Evolutionary conservation across 1,139 yeast genomes (phyloP).

Genomic region (Yamadazyma dushanensis): DNA sequence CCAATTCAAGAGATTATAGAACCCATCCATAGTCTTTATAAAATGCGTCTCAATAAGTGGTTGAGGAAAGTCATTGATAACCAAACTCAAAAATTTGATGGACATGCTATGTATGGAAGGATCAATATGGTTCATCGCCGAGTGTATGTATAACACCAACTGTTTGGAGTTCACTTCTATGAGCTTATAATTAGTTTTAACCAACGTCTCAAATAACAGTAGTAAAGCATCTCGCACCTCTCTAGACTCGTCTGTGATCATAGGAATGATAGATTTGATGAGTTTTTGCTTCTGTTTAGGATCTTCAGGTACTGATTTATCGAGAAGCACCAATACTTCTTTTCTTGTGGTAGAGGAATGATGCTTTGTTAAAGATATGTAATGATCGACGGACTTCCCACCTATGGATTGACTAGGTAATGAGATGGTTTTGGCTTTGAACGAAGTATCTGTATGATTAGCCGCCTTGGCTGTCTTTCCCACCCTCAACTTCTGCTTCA

Average conservation of each 20-base stretch:
- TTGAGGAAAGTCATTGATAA: constrained; percentile 48
- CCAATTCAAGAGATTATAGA: constrained; percentile 65
- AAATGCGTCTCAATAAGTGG: constrained; percentile 58
- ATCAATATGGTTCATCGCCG: constrained; percentile 92
- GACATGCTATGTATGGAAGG: constrained; percentile 73
- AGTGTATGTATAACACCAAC: constrained; percentile 73
- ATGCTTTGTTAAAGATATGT: constrained; percentile 71
- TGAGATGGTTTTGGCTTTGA: constrained; percentile 70
- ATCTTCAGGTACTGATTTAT: constrained; percentile 47
- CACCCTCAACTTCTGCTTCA: constrained; percentile 79
- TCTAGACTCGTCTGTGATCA: constrained; percentile 59
- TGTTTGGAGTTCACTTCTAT: constrained; percentile 66
- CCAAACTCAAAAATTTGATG: constrained; percentile 57
- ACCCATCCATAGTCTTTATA: constrained; percentile 57
- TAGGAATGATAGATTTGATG: constrained; percentile 55
- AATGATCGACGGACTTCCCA: constrained; percentile 53
- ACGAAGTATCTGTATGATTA: constrained; percentile 83
- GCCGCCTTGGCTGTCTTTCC: constrained; percentile 78
- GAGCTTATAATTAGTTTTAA: constrained; percentile 52
- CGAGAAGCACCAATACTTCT: constrained; percentile 60
- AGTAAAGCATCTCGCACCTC: constrained; percentile 65
- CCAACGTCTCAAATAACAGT: constrained; percentile 51
- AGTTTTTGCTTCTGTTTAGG: constrained; percentile 60
- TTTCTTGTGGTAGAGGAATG: constrained; percentile 73
- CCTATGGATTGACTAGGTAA: constrained; percentile 56